Base-by-base conservation (phyloP, 805 yeast genomes). In the Metschnikowia hibisci region DNA sequence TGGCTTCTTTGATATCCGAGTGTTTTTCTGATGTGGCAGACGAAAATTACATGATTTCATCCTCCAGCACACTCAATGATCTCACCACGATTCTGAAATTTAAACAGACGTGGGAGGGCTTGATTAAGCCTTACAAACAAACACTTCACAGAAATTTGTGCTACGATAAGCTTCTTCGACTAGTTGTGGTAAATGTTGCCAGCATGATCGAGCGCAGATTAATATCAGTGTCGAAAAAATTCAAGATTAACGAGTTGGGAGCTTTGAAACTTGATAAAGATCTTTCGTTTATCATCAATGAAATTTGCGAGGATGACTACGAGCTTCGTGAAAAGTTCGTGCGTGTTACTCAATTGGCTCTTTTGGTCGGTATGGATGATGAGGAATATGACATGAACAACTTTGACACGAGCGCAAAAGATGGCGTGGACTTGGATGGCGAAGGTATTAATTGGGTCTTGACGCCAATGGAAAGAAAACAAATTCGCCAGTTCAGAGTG, bases 231-330 rank as follows among this genome's bases (percentile, higher is more conserved):
- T 77, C 82, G 37, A 77, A 78, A 41, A 80, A 78, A 51, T 67
- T 59, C 50, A 61, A 57, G 39, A 78, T 88, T 46, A 89, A 87
- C 57, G 95, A 86, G 53, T 64, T 86, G 32, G 98, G 97, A 1
- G 81, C 95, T 0, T 74, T 88, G 14, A 84, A 82, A 50, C 67
- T 93, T 39, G 98, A 93, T 51, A 79, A 86, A 46, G 96, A 90
- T 57, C 66, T 89, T 16, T 79, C 89, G 36, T 71, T 78, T 22
- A 73, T 91, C 27, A 85, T 93, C 39, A 76, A 82, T 34, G 84
- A 83, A 45, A 76, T 87, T 5, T 82, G 95, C 38, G 82, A 80
- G 39, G 78, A 80, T 44, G 69, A 82, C 56, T 91, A 89, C 62
- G 76, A 76, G 28, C 66, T 89, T 52, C 72, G 96, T 46, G 93